Percentiles rank a stretch among this genome's conserved stretches.
These are phyloP conservation scores for Flaveria robusta DNA, from an alignment of 129 eudicot species.

Conservation along the genomic window DNA sequence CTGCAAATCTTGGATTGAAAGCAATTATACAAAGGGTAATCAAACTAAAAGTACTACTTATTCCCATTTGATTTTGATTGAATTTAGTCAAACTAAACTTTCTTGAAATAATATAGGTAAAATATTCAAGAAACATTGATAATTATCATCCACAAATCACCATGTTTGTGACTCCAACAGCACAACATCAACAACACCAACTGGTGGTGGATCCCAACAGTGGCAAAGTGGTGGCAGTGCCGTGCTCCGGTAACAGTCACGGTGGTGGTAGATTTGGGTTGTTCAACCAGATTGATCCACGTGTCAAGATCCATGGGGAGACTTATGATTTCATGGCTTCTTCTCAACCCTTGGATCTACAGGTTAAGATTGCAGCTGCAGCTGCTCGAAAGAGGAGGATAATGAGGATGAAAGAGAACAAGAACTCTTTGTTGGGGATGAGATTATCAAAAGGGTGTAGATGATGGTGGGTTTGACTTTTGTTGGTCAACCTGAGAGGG, in stretches of 20 bases:
- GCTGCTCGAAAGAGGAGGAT: constrained; percentile 51
- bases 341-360: constrained; percentile 47
- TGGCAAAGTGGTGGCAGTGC: constrained; percentile 21
- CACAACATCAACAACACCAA: constrained; percentile 4
- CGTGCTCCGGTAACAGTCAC: constrained; percentile 26
- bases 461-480: constrained; percentile 32
- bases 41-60: not conserved
- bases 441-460: constrained; percentile 29
- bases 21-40: constrained; percentile 48
- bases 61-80: not conserved
- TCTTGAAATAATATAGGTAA: constrained; percentile 20
- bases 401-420: constrained; percentile 46
- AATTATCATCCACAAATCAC: constrained; percentile 30
- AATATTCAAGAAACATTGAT: constrained; percentile 22
- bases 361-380: constrained; percentile 41
- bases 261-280: constrained; percentile 31
- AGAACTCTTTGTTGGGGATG: constrained; percentile 26
- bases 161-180: constrained; percentile 28
- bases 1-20: constrained; percentile 45
- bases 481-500: constrained; percentile 28
- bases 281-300: constrained; percentile 41
- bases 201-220: constrained; percentile 30
- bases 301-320: constrained; percentile 43
- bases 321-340: constrained; percentile 26
- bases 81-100: not conserved